A percentile compares a stretch with the other conserved stretches of the same genome.
phyloP scores from a whole-genome alignment of 192 early-diverging fungal species.

The Spizellomyces sp. region DNA sequence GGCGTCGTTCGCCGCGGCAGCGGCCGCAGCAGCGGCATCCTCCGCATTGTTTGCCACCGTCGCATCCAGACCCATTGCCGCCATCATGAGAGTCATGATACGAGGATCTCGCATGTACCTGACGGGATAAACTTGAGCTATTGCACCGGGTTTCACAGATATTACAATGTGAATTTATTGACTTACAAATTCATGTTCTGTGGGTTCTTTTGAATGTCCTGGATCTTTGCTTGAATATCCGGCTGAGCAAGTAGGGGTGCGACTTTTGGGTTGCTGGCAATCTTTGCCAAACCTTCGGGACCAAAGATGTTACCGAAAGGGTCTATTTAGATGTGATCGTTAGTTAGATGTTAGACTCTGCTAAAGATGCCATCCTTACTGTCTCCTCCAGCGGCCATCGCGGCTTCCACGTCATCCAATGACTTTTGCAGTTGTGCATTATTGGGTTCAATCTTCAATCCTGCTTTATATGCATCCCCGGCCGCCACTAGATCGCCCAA shows the following conservation, averaged over 20 bases:
- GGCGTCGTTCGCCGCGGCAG: constrained; percentile 46
- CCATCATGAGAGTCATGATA: constrained; percentile 76
- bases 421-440: constrained; percentile 78
- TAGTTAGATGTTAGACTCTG: neutral
- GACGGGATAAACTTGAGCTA: neutral
- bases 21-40: constrained; percentile 36
- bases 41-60: constrained; percentile 52
- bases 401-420: constrained; percentile 72
- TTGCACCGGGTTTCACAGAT: neutral
- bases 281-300: constrained; percentile 76
- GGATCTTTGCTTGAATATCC: constrained; percentile 73
- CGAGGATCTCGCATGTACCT: constrained; percentile 80
- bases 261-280: constrained; percentile 81
- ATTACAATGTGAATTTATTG: neutral
- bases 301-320: constrained; percentile 69
- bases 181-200: constrained; percentile 54
- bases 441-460: constrained; percentile 77
- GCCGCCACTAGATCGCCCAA: constrained; percentile 70
- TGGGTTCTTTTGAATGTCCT: constrained; percentile 76
- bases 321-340: constrained; percentile 23
- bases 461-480: constrained; percentile 72
- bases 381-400: constrained; percentile 48
- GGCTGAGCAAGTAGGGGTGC: constrained; percentile 72
- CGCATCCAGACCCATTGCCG: constrained; percentile 71
- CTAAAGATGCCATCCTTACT: constrained; percentile 42